Base-by-base conservation (phyloP, 2,329 filamentous ascomycete species). In the Scedosporium minutisporum region DNA sequence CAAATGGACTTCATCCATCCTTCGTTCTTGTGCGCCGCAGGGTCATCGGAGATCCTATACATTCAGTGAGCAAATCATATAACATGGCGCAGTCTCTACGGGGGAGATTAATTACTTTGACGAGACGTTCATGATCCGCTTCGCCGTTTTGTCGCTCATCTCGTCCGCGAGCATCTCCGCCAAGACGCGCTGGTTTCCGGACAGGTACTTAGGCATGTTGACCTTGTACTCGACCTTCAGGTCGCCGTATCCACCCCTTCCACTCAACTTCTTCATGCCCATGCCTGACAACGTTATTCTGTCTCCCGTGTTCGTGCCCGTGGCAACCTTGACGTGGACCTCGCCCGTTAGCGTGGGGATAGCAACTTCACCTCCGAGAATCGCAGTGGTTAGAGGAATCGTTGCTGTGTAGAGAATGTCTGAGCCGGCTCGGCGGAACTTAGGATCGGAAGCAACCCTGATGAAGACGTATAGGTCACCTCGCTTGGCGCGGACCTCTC, bases 81-180 rank as follows among this genome's bases (percentile, higher is more conserved):
- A 60, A 48, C 18, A 63, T 57, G 46, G 29, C 18, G n/a, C 27
- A 59, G 48, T 23, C 53, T 61, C 57, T 18, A 18, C 25, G 42
- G 16, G 7, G 21, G 16, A 46, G 18, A 33, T 3, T n/a, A 33
- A 38, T 78, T 76, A 86, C 83, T 75, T 74, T 61, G 72, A 79
- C 12, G 60, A 42, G 70, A 96, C 78, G 71, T 96, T 93, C 92
- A 99, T 97, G 63, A 96, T 85, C 57, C 95, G 84, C 78, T 91
- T 95, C 41, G 95, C 95, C 29, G 85, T 91, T 79, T 93, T 92
- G 75, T 99, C 95, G 46, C 85, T 88, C 86, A 99, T 89, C 78
- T 99, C 95, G 69, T 99, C 93, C 6, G 95, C 95, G 66, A 99
- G 84, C 85, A 97, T 93, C 78, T 99, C 95, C 55, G 96, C 78